phyloP scores from a whole-genome alignment of 345 rosid species.

The Anastatica hierochuntica region DNA sequence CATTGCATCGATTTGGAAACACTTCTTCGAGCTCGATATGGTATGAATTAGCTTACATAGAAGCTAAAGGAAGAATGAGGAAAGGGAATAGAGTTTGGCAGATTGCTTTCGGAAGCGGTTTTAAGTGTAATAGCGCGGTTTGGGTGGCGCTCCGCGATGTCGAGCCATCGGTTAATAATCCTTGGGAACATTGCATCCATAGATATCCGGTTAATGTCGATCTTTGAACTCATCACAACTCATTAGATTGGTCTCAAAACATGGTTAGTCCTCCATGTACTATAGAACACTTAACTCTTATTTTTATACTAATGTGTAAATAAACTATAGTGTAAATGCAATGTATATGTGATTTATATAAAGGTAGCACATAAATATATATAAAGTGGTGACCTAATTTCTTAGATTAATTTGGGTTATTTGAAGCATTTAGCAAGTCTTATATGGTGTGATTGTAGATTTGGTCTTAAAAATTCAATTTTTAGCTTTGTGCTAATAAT shows the following conservation, averaged over 20 bases:
- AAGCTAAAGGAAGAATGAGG: no score
- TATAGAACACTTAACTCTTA: not conserved
- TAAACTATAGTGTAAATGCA: no score
- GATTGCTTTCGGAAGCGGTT: no score
- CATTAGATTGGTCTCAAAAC: not conserved
- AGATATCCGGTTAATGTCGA: constrained; percentile 56
- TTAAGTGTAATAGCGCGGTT: constrained; percentile 85
- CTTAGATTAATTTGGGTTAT: not conserved
- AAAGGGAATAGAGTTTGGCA: no score
- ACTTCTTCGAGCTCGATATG: constrained; percentile 88
- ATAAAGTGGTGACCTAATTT: not conserved
- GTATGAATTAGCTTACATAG: no score
- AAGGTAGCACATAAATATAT: not conserved
- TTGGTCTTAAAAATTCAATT: no score
- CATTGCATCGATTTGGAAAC: constrained; percentile 83
- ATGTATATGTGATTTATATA: not conserved
- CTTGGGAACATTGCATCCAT: constrained; percentile 65
- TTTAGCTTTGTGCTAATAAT: no score
- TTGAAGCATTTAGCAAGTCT: not conserved
- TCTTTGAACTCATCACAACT: not conserved
- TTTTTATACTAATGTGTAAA: no score
- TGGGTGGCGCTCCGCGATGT: constrained; percentile 58
- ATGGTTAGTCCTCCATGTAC: not conserved
- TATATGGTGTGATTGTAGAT: no score
- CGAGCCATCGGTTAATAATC: constrained; percentile 41